Conservation (phyloP, 768 basidiomycete genomes). For the Tulasnella sp. region DNA sequence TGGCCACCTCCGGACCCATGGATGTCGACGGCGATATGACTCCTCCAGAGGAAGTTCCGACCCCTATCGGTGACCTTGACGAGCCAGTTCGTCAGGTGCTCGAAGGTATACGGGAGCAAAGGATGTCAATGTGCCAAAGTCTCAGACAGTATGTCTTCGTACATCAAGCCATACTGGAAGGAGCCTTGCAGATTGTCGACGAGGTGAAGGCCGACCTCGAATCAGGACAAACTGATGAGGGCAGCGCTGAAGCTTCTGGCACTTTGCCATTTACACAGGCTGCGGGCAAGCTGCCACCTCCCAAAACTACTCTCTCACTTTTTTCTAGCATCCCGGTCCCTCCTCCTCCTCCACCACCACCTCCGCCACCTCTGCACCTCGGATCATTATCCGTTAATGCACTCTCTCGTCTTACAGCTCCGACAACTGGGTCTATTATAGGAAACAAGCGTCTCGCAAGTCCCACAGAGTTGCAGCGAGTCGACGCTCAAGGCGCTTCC, state of each 20-base stretch:
- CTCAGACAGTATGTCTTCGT: constrained; percentile 94
- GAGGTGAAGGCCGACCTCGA: constrained; percentile 56
- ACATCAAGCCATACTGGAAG: constrained; percentile 82
- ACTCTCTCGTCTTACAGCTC: background rate
- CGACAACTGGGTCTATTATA: background rate
- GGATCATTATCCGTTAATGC: background rate
- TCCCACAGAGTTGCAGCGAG: constrained; percentile 25
- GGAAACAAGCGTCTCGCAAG: constrained; percentile 29
- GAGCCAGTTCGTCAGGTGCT: constrained; percentile 82
- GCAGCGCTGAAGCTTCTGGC: background rate
- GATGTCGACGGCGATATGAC: background rate
- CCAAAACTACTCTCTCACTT: background rate
- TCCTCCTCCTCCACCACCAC: background rate
- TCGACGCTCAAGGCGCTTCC: background rate
- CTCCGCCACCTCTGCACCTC: background rate
- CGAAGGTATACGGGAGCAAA: constrained; percentile 92
- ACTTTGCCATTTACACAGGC: background rate
- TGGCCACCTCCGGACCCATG: background rate
- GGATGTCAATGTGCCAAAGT: constrained; percentile 96
- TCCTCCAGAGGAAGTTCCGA: constrained; percentile 48
- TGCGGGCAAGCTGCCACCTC: background rate
- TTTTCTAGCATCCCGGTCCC: background rate
- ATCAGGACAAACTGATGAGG: background rate
- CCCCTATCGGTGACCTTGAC: constrained; percentile 61
- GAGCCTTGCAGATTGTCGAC: constrained; percentile 74